Evolutionary conservation across 768 basidiomycete species (phyloP), one percentile per base, ranked within the genome.

Genomic region (Nevesoporus exiguus): DNA sequence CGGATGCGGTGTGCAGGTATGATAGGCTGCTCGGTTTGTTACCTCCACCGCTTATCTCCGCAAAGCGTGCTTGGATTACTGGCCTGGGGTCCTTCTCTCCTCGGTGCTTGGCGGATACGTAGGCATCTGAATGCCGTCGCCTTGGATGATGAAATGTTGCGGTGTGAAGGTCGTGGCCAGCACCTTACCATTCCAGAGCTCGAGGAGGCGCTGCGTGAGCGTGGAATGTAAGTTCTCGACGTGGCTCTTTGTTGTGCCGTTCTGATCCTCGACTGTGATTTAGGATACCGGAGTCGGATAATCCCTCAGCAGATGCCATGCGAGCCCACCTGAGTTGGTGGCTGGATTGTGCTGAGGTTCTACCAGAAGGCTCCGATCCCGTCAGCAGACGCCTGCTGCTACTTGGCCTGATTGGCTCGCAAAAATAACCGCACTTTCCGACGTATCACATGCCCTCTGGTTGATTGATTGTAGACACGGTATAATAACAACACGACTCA

Each of bases 191-290:
- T 73, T 19, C 72, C 74, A 4, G 86, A 86, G 58, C 72, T 91
- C 7, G 72, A 76, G 27, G 80, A 88, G 51, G 85, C 88, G 4
- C 75, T 93, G 14, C 74, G 80, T 54, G 90, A 91, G 67, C 84
- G 91, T 55, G 91, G 87, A 62, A 77, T 91, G 90, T 92, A 66
- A 66, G 88, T 77, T 17, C 15, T 33, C 8, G 5, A n/a, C 19
- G 6, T 42, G 21, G 8, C 43, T 21, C 14, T 34, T 33, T 47
- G 31, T 31, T 24, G 7, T 22, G 33, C 15, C 21, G 15, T 43
- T 17, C n/a, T 13, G 9, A 39, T 15, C 15, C 10, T 46, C 54
- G 39, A 58, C 21, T 19, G 10, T 51, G 51, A 78, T 76, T 76
- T 24, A 74, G 76, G 65, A 65, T 68, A 56, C 61, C 67, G 24